Evolutionary conservation across 2,329 filamentous ascomycete species (phyloP).

Genomic region (Aspergillus neotritici): DNA sequence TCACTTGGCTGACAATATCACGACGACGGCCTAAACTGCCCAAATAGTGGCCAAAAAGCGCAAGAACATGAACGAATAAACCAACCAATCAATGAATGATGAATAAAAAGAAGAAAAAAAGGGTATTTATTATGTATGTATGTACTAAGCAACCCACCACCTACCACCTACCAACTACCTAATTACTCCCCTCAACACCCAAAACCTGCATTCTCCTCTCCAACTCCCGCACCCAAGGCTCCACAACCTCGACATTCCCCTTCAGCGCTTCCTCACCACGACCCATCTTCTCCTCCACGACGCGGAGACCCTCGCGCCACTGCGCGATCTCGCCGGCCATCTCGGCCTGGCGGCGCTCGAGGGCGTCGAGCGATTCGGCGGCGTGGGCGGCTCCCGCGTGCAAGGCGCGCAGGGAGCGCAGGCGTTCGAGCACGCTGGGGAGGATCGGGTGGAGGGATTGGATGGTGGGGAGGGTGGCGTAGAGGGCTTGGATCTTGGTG

Average conservation of each 20-base stretch:
- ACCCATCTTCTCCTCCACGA: constrained; percentile 68
- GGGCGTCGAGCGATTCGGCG: constrained; percentile 65
- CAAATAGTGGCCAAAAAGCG: no score
- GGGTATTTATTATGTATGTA: no score
- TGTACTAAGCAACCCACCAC: no score
- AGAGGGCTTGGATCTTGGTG: constrained; percentile 85
- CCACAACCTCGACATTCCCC: constrained; percentile 76
- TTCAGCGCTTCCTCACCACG: constrained; percentile 65
- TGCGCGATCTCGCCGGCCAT: constrained; percentile 77
- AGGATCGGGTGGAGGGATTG: constrained; percentile 79
- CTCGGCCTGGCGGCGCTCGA: constrained; percentile 74
- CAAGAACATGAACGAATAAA: no score
- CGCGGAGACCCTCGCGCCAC: constrained; percentile 76
- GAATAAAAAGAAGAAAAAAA: no score
- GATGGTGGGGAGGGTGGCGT: constrained; percentile 81
- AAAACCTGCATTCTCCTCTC: constrained; percentile 68
- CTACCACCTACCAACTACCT: no score
- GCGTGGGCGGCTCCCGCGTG: constrained; percentile 83
- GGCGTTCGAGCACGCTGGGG: constrained; percentile 75
- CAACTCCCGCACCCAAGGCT: constrained; percentile 81
- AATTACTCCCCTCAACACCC: constrained; percentile 27
- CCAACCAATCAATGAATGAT: no score
- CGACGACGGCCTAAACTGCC: not conserved
- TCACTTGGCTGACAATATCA: constrained; percentile 2
- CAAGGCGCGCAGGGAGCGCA: constrained; percentile 75